phyloP scores from a whole-genome alignment of 345 rosid species.

The Hibiscus mutabilis region DNA sequence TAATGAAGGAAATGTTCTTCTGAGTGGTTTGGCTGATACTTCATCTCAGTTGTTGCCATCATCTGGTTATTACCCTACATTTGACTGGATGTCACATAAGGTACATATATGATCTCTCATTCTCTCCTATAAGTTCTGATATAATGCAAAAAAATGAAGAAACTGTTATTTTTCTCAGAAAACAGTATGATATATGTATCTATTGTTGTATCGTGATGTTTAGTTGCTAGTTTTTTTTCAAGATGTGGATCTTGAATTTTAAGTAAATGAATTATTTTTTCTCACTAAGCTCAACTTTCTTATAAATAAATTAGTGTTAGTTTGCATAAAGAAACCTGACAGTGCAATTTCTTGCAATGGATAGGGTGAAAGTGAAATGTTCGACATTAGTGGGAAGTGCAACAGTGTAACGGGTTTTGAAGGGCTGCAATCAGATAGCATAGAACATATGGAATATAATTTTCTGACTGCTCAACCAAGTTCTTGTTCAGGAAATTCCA shows the following conservation, averaged over 20 bases:
- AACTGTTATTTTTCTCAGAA: background rate
- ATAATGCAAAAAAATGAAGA: background rate
- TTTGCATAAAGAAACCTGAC: background rate
- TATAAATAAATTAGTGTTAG: background rate
- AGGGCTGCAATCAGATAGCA: conserved; percentile 23
- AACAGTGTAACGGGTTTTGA: conserved; percentile 21
- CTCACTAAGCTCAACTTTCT: background rate
- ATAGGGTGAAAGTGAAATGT: conserved; percentile 36
- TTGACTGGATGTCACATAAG: conserved; percentile 30
- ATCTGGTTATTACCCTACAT: conserved; percentile 28
- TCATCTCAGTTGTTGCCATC: conserved; percentile 29
- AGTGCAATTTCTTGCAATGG: conserved; percentile 4
- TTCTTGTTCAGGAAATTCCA: conserved; percentile 19
- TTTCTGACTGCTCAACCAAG: conserved; percentile 25
- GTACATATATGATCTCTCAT: conserved; percentile 15
- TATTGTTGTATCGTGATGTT: background rate
- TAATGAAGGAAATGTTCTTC: conserved; percentile 25
- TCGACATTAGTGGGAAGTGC: conserved; percentile 17
- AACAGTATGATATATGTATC: background rate
- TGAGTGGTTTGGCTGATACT: conserved; percentile 24
- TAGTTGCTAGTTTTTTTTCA: background rate
- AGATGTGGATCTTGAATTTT: background rate
- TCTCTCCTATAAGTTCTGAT: background rate
- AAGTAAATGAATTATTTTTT: background rate
- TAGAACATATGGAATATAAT: conserved; percentile 36